Conservation (phyloP, 331 rosid genomes). For the Acacia concinna region DNA sequence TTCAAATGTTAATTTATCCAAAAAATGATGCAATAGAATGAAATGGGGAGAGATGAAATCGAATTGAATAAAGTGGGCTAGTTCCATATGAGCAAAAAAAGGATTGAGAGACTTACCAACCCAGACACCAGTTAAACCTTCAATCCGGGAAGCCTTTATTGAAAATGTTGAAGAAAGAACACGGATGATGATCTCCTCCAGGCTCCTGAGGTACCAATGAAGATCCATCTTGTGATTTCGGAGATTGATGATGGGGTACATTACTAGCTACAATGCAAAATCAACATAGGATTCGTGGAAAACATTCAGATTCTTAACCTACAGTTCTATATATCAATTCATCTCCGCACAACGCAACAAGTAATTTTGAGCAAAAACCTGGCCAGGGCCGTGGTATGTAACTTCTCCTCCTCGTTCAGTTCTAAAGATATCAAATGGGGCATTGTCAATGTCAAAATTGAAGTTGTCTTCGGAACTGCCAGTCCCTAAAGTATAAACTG, state of each 20-base stretch:
- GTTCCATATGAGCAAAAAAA: neutral
- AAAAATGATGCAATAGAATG: neutral
- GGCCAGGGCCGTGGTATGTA: slow-evolving; percentile 91
- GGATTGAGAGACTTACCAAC: slow-evolving; percentile 49
- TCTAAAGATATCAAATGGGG: slow-evolving; percentile 61
- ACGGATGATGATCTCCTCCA: slow-evolving; percentile 83
- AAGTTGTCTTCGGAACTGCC: slow-evolving; percentile 57
- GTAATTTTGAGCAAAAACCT: slow-evolving; percentile 44
- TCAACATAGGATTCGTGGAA: neutral
- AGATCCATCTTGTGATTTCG: slow-evolving; percentile 84
- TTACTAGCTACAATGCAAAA: slow-evolving; percentile 56
- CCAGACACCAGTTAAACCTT: slow-evolving; percentile 96
- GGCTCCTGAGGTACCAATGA: slow-evolving; percentile 92
- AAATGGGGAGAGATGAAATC: neutral
- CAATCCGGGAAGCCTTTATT: slow-evolving; percentile 66
- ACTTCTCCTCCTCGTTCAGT: slow-evolving; percentile 94
- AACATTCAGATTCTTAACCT: neutral
- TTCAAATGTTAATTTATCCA: neutral
- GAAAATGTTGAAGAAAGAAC: slow-evolving; percentile 69
- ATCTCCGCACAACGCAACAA: neutral
- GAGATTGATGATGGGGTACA: slow-evolving; percentile 89
- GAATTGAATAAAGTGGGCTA: neutral
- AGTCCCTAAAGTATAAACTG: slow-evolving; percentile 71
- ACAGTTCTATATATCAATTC: neutral
- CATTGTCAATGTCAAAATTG: slow-evolving; percentile 52